Base-by-base conservation (phyloP, 2,329 filamentous ascomycete species). In the Exophiala sp. region DNA sequence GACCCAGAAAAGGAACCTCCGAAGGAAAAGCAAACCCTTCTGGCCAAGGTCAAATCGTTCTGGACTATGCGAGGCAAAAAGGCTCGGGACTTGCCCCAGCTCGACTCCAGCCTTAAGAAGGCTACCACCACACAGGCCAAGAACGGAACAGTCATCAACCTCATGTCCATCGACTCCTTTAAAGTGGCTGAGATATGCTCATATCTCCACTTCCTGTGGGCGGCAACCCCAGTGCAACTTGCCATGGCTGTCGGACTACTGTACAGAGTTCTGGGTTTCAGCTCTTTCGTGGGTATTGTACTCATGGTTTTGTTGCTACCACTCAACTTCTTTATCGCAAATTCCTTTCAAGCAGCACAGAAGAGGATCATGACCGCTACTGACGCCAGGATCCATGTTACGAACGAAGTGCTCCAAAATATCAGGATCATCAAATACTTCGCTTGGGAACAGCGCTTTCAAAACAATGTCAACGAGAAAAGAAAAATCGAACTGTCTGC, bases 401-500 rank as follows among this genome's bases (percentile, higher is more conserved):
- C 94, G 4, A 99, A 99, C 69, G 94, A 99, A 71, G 88, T 97
- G 6, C 77, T 99, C 24, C 91, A 95, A 67, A 99, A 97, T 65
- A 97, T 99, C 62, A 85, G 94, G 47, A 96, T 99, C 69, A 97
- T 99, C 81, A 99, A 99, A 69, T 99, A 94, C 71, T 99, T 99
- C 69, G 92, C 94, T 0, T 99, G 94, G 94, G 94, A 99, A 70
- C 85, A 91, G 64, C 87, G 92, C 2, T 99, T 96, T 68, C 83
- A 88, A 53, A 82, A 83, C 18, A 84, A 89, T 50, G 90, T 99
- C 33, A 88, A 95, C 57, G 92, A 96, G 69, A 96, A 96, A 74
- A 85, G 94, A 58, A 78, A 79, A 40, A 77, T 77, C 2, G 94
- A 99, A 70, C 78, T 99, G 47, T 84, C 81, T 63, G 84, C 89